phyloP scores from a whole-genome alignment of 768 basidiomycete genomes.

The Cystofilobasidium macerans region DNA sequence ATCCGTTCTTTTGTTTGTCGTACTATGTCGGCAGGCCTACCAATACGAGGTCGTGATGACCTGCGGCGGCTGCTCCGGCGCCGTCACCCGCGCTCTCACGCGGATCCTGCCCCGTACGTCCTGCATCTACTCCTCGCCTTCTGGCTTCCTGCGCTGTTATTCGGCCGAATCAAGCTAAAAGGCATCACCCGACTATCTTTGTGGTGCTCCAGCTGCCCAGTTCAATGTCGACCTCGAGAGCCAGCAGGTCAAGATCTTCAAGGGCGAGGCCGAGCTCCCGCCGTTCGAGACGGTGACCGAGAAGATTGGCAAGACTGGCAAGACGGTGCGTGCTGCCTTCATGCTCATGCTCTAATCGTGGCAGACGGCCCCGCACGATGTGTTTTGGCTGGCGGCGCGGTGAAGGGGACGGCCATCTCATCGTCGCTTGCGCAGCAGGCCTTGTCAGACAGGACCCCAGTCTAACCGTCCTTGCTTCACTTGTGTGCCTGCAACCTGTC shows the following conservation, averaged over 20 bases:
- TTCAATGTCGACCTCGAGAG: slow-evolving; percentile 52
- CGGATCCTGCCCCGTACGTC: slow-evolving; percentile 45
- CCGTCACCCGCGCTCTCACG: slow-evolving; percentile 60
- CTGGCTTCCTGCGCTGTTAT: not conserved
- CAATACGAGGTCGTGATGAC: slow-evolving; percentile 39
- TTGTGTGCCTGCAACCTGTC: no score
- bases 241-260: slow-evolving; percentile 62
- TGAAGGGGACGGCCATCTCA: not conserved
- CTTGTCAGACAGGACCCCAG: not conserved
- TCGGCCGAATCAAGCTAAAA: not conserved
- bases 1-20: no score
- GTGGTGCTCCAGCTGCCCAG: slow-evolving; percentile 29
- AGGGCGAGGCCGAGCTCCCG: slow-evolving; percentile 35
- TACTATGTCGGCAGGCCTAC: no score
- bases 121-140: not conserved
- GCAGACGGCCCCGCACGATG: no score
- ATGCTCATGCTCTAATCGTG: not conserved
- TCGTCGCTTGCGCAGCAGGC: not conserved
- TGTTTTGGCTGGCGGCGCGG: no score
- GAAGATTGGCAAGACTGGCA: slow-evolving; percentile 83
- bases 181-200: not conserved
- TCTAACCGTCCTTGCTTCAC: no score
- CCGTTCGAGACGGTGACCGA: slow-evolving; percentile 55
- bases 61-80: slow-evolving; percentile 75
- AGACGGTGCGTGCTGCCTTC: slow-evolving; percentile 50